Evolutionary conservation across 2,329 filamentous ascomycete genomes (phyloP).

Genomic region (Talaromyces rugulosus): DNA sequence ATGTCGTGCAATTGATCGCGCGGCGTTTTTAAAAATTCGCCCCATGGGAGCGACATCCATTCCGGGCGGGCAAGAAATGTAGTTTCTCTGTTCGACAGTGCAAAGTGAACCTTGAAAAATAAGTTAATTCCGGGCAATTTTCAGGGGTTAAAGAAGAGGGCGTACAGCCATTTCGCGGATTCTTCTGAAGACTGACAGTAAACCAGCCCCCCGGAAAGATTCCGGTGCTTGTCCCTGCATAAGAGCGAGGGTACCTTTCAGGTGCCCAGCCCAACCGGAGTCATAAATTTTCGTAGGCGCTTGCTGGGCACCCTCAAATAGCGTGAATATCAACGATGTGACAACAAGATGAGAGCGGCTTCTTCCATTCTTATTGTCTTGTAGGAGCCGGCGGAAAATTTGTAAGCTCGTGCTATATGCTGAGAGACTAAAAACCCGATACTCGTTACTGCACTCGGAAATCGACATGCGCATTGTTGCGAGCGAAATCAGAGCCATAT

Average conservation of each 20-base stretch:
- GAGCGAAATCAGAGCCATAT: constrained; percentile 8
- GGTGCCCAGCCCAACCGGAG: constrained; percentile 8
- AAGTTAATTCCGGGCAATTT: too few species aligned
- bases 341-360: neutral
- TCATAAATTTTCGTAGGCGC: constrained; percentile 1
- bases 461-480: constrained; percentile 10
- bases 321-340: constrained; percentile 11
- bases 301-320: constrained; percentile 9
- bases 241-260: constrained; percentile 6
- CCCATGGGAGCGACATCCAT: constrained; percentile 7
- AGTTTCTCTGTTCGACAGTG: neutral
- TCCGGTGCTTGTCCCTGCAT: constrained; percentile 1
- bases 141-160: neutral
- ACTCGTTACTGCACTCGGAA: neutral
- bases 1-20: neutral
- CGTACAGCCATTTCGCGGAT: constrained; percentile 11
- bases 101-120: neutral
- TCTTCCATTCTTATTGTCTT: neutral
- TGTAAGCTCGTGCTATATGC: constrained; percentile 7
- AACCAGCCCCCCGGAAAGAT: constrained; percentile 4
- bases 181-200: constrained; percentile 8
- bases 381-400: constrained; percentile 9
- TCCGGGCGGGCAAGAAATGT: constrained; percentile 7
- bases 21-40: neutral
- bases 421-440: constrained; percentile 8